Base-by-base conservation (phyloP, 805 yeast species). In the Candida chilensis region DNA sequence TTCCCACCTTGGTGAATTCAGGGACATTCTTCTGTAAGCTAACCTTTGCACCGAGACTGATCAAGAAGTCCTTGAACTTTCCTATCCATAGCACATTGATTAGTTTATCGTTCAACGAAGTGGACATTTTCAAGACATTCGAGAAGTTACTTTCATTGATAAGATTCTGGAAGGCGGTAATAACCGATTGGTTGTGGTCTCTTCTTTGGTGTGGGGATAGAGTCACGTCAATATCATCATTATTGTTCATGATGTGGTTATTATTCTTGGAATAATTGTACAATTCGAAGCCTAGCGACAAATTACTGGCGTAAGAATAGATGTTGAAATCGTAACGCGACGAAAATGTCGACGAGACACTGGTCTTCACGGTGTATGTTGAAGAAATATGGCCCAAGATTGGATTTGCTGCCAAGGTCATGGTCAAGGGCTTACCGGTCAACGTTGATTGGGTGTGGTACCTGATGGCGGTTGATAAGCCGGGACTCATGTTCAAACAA, bases 311-410 rank as follows among this genome's bases (percentile, higher is more conserved):
- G 45, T 90, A 88, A 0, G 97, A 90, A 48, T 84, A 90, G 31
- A 86, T 57, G 47, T 92, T 92, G 53, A 92, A 90, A 45, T 85
- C 95, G 46, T 86, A 88, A 34, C 80, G 71, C 4, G 95, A 82
- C 28, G 87, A 74, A 32, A 90, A 78, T 0, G 94, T 79, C 1
- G 90, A 74, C 18, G 72, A 68, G 3, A 75, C 66, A 4, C 84
- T 74, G 0, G 96, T 83, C 44, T 79, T 78, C 20, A 87, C 85
- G 1, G 95, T 74, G 48, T 88, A 92, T 0, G 95, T 80, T 2
- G 94, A 78, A 3, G 94, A 78, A 2, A 92, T 55, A 40, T 87
- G 88, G 2, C 98, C 98, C 48, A 90, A 61, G 11, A 92, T 60
- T 1, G 98, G 98, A 50, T 92, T 92, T 34, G 80, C 67, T 1